Evolutionary conservation across 2,329 filamentous ascomycete genomes (phyloP).

Genomic region (Alternaria solani): DNA sequence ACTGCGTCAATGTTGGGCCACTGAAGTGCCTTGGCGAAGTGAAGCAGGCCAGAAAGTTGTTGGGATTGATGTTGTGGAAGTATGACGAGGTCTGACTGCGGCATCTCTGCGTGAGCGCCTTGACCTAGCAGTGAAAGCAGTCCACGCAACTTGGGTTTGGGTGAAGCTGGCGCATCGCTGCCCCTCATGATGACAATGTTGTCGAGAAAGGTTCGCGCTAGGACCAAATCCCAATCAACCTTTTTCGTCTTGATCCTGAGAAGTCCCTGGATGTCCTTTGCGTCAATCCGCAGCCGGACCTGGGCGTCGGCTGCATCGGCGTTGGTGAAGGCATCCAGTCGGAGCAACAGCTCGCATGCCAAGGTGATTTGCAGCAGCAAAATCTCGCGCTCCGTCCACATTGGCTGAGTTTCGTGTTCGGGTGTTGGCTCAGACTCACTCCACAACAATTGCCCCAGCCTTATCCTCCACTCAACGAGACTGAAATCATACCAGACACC

Average conservation of each 20-base stretch:
- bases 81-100: slow-evolving; percentile 39
- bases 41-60: slow-evolving; percentile 60
- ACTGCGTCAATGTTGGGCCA: slow-evolving; percentile 59
- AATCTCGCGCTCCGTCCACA: slow-evolving; percentile 60
- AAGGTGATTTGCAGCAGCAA: slow-evolving; percentile 64
- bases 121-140: slow-evolving; percentile 41
- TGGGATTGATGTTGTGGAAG: slow-evolving; percentile 45
- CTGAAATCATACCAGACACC: slow-evolving; percentile 80
- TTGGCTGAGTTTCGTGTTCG: slow-evolving; percentile 30
- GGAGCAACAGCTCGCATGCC: slow-evolving; percentile 62
- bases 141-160: slow-evolving; percentile 35
- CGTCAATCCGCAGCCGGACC: slow-evolving; percentile 52
- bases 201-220: slow-evolving; percentile 62
- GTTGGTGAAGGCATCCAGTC: slow-evolving; percentile 59
- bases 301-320: slow-evolving; percentile 44
- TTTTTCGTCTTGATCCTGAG: slow-evolving; percentile 59
- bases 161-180: slow-evolving; percentile 23
- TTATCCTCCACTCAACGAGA: slow-evolving; percentile 76
- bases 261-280: slow-evolving; percentile 56
- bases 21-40: slow-evolving; percentile 59
- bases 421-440: slow-evolving; percentile 48
- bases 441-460: slow-evolving; percentile 77
- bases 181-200: slow-evolving; percentile 55
- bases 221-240: slow-evolving; percentile 64
- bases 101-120: slow-evolving; percentile 27